These are phyloP conservation scores for Colletotrichum tabaci DNA, from an alignment of 2,329 filamentous ascomycete genomes.

Conservation along the genomic window DNA sequence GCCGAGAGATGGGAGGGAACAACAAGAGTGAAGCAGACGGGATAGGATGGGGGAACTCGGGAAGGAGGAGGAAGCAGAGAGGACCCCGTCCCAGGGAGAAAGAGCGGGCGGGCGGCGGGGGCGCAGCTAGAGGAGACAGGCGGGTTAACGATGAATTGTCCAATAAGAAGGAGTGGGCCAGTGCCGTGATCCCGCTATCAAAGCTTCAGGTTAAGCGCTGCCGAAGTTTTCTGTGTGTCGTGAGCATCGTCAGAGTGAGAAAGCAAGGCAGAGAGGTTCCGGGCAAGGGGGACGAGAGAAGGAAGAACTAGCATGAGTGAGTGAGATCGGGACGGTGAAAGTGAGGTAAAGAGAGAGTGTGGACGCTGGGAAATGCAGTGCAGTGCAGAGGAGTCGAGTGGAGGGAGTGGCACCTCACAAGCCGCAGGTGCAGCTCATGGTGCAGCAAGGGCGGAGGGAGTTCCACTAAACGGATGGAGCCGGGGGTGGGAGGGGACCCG, in stretches of 20 bases:
- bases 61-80: slow-evolving; percentile 6
- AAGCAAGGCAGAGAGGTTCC: background rate
- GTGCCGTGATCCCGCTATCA: slow-evolving; percentile 19
- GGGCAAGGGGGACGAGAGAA: no score
- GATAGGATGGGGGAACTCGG: background rate
- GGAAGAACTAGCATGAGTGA: background rate
- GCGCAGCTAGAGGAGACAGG: slow-evolving; percentile 21
- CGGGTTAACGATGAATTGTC: slow-evolving; percentile 17
- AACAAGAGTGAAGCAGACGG: slow-evolving; percentile 6
- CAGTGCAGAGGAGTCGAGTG: background rate
- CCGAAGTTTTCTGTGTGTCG: background rate
- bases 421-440: slow-evolving; percentile 1
- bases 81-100: background rate
- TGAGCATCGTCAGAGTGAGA: background rate
- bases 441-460: slow-evolving; percentile 35
- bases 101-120: slow-evolving; percentile 32
- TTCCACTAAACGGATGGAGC: slow-evolving; percentile 38
- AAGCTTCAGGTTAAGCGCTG: background rate
- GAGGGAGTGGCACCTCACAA: background rate
- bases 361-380: slow-evolving; percentile 2
- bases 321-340: slow-evolving; percentile 3
- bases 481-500: slow-evolving; percentile 38
- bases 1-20: background rate
- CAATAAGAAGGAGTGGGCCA: slow-evolving; percentile 15
- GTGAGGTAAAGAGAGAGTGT: slow-evolving; percentile 33